Percentiles rank a stretch among this genome's conserved stretches.
Evolutionary conservation across 192 early-diverging fungal species (phyloP).

Genomic region (Lobosporangium transversale): DNA sequence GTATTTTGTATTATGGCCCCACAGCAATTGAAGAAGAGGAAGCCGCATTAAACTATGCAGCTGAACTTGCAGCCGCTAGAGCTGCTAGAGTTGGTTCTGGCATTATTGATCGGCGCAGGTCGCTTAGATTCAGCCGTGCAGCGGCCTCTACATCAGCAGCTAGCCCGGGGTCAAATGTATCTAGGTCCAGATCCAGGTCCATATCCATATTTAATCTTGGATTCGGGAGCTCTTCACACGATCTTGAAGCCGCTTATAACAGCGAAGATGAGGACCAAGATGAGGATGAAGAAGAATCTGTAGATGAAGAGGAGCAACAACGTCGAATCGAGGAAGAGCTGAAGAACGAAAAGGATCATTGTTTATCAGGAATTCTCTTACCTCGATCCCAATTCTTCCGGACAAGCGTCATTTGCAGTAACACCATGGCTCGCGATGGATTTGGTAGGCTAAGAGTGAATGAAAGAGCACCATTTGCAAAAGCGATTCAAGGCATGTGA

Average conservation of each 20-base stretch:
- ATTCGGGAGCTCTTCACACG: not conserved
- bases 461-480: too few species aligned
- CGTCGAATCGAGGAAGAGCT: slow-evolving; percentile 9
- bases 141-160: not conserved
- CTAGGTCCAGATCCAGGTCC: not conserved
- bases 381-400: slow-evolving; percentile 32
- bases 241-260: not conserved
- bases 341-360: slow-evolving; percentile 29
- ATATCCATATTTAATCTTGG: too few species aligned
- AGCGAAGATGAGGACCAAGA: not conserved
- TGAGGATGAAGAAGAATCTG: not conserved
- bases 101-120: too few species aligned
- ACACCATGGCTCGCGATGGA: slow-evolving; percentile 49
- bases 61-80: slow-evolving; percentile 7
- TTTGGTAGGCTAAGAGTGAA: slow-evolving; percentile 33
- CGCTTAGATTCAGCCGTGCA: not conserved
- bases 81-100: not conserved
- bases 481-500: too few species aligned
- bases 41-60: slow-evolving; percentile 21
- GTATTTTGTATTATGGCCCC: slow-evolving; percentile 14
- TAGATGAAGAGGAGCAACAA: not conserved
- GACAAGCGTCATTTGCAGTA: slow-evolving; percentile 48
- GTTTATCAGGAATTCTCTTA: slow-evolving; percentile 29
- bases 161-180: not conserved
- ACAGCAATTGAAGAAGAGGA: slow-evolving; percentile 36